Conservation (phyloP, 768 basidiomycete genomes). For the Heimioporus sp. region DNA sequence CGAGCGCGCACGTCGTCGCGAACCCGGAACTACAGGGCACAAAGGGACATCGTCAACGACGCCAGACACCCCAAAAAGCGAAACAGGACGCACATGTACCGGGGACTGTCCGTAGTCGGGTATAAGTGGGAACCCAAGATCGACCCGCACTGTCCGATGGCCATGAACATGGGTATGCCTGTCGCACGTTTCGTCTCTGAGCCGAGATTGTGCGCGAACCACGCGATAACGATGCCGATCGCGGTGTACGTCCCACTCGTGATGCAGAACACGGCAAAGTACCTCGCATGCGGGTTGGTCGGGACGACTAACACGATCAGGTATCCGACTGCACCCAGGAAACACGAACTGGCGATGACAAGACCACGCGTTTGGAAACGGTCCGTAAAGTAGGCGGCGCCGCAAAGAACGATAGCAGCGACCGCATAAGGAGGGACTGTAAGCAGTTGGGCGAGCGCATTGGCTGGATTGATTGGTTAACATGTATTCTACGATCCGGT, state of each 20-base stretch:
- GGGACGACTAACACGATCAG: slow-evolving; percentile 56
- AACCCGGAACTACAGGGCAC: slow-evolving; percentile 44
- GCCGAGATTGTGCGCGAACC: slow-evolving; percentile 78
- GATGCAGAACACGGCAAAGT: slow-evolving; percentile 78
- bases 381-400: slow-evolving; percentile 63
- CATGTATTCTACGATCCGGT: not conserved
- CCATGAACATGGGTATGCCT: slow-evolving; percentile 76
- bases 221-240: slow-evolving; percentile 72
- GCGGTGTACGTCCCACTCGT: slow-evolving; percentile 75
- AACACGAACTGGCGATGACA: slow-evolving; percentile 29
- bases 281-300: slow-evolving; percentile 58
- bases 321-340: slow-evolving; percentile 46
- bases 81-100: slow-evolving; percentile 49
- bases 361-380: slow-evolving; percentile 58
- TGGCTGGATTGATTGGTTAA: slow-evolving; percentile 36
- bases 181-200: slow-evolving; percentile 78
- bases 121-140: slow-evolving; percentile 75
- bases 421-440: slow-evolving; percentile 83
- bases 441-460: slow-evolving; percentile 65
- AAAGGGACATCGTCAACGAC: not conserved
- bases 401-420: slow-evolving; percentile 59
- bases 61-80: not conserved
- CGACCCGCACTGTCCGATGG: slow-evolving; percentile 77
- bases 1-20: slow-evolving; percentile 43
- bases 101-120: slow-evolving; percentile 60